Conservation (phyloP, 202 grass and related monocot species). For the Hordeum pubiflorum region DNA sequence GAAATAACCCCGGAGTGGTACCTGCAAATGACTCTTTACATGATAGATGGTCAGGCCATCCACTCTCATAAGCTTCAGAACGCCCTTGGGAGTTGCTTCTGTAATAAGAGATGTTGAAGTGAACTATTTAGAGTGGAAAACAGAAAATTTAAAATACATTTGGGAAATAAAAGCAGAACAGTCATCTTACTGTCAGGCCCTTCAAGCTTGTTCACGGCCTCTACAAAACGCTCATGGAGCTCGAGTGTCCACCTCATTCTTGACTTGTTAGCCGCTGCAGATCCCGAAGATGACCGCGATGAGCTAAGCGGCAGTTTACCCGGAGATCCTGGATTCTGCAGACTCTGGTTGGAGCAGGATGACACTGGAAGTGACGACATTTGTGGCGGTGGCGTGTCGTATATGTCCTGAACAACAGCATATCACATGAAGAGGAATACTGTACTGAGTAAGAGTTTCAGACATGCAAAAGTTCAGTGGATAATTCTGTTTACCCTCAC, state of each 20-base stretch:
- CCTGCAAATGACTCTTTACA: conserved; percentile 99
- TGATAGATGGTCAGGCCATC: conserved; percentile 89
- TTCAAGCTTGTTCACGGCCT: conserved; percentile 77
- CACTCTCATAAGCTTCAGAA: conserved; percentile 93
- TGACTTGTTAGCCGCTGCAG: conserved; percentile 46
- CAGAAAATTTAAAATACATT: background rate
- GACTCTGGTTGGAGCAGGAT: conserved; percentile 39
- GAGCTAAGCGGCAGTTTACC: conserved; percentile 51
- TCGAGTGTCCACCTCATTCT: conserved; percentile 85
- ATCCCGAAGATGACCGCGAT: conserved; percentile 33
- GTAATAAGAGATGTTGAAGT: conserved; percentile 30
- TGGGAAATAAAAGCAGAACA: conserved; percentile 11
- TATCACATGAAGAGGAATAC: background rate
- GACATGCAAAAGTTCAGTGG: background rate
- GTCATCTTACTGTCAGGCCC: conserved; percentile 73
- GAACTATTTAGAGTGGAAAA: background rate
- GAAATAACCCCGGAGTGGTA: background rate
- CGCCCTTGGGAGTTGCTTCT: conserved; percentile 96
- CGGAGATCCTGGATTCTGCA: conserved; percentile 29
- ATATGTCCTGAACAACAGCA: conserved; percentile 63
- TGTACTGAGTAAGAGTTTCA: background rate
- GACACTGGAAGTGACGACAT: conserved; percentile 40
- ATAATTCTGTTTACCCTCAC: background rate
- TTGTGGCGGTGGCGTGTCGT: conserved; percentile 45
- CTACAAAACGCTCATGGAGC: conserved; percentile 82